Evolutionary conservation across 257 asterid species (phyloP).

Genomic region (Fraxinus pennsylvanica): DNA sequence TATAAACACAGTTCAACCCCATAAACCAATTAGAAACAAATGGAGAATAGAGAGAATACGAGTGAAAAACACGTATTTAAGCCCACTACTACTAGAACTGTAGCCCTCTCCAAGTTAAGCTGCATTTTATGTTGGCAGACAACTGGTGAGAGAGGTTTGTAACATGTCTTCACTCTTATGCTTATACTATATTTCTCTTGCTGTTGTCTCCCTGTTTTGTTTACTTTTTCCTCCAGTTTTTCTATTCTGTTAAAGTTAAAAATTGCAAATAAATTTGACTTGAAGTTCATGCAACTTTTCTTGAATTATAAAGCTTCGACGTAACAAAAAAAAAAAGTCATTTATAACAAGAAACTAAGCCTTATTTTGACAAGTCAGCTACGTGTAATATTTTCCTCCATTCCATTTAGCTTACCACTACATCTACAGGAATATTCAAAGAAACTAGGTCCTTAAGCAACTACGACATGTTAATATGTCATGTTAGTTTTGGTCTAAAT

Average conservation of each 20-base stretch:
- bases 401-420: neutral
- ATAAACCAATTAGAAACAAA: neutral
- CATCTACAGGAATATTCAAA: neutral
- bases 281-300: neutral
- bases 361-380: neutral
- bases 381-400: neutral
- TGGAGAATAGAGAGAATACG: neutral
- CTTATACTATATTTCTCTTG: neutral
- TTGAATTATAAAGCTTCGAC: neutral
- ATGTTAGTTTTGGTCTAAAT: neutral
- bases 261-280: neutral
- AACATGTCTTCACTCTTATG: neutral
- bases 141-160: neutral
- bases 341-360: neutral
- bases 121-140: neutral
- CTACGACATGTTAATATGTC: neutral
- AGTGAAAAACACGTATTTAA: neutral
- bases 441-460: neutral
- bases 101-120: neutral
- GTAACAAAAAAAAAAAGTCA: neutral
- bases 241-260: neutral
- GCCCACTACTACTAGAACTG: neutral
- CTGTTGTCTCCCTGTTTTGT: neutral
- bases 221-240: neutral
- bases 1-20: neutral